phyloP scores from a whole-genome alignment of 177 flowering plant species.

The Vitis hybrid region DNA sequence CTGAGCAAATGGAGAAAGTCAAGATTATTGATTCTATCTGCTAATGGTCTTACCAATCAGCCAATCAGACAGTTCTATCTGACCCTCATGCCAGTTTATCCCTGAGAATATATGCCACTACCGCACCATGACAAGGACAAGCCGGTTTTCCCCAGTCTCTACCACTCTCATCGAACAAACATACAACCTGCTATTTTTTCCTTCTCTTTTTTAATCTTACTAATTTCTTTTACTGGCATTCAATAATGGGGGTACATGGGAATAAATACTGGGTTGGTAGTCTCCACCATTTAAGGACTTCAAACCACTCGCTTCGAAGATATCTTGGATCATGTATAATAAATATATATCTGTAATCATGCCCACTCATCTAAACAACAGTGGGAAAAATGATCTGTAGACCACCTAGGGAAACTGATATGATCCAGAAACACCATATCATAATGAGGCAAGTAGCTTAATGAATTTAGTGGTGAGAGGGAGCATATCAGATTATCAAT shows the following conservation, averaged over 20 bases:
- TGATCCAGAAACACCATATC: constrained; percentile 1
- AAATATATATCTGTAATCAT: neutral
- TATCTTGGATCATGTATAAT: constrained; percentile 1
- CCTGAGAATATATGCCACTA: neutral
- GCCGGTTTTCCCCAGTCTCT: neutral
- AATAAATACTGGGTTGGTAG: constrained; percentile 10
- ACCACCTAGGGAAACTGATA: neutral
- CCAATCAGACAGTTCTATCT: neutral
- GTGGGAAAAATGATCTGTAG: neutral
- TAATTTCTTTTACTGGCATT: neutral
- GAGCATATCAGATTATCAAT: no score
- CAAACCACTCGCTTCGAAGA: constrained; percentile 10
- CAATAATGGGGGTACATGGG: constrained; percentile 6
- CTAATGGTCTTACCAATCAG: neutral
- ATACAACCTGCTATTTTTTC: neutral
- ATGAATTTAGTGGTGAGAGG: neutral
- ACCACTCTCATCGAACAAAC: neutral
- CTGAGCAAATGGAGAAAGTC: neutral
- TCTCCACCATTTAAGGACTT: constrained; percentile 1
- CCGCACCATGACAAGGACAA: neutral
- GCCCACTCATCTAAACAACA: neutral
- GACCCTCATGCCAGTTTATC: neutral
- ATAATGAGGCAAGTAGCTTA: neutral
- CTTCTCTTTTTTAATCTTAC: neutral
- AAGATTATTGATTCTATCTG: neutral